Base-by-base conservation (phyloP, 768 basidiomycete species). In the Russula vinacea region DNA sequence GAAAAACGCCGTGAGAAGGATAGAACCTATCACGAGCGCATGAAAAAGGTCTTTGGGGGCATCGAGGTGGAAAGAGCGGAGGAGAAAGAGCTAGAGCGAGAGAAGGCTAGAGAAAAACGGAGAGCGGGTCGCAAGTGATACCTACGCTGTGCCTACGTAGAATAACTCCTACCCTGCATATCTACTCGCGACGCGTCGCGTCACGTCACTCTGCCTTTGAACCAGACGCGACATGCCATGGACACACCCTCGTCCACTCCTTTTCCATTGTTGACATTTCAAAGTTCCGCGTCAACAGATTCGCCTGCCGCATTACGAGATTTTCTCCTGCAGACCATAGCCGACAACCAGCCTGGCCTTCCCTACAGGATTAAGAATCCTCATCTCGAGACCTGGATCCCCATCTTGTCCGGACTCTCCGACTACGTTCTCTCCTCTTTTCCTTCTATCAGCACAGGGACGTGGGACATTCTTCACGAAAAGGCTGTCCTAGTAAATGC, bases 51-150 rank as follows among this genome's bases (percentile, higher is more conserved):
- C 26, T 90, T 82, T 74, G 85, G 81, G 2, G 84, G 85, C 0
- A 79, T 93, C 35, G 90, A 93, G 68, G 83, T 86, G 37, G 97
- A 99, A 78, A 80, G 96, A 58, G 93, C 94, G 24, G 97, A 98
- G 77, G 87, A 98, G 78, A 98, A 97, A 80, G 86, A 85, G 49
- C 86, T 89, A 88, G 89, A 94, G 71, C 83, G 90, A 74, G 88
- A 88, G 71, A 94, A 93, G 76, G 74, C 77, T 47, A 87, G 81
- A 72, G 88, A 88, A 54, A 93, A 90, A 76, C 83, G 82, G 71
- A 79, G 91, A 67, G 81, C 90, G 44, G 92, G 92, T 56, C 83
- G 86, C 70, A 90, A 87, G 75, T 91, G 78, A 74, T 62, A 54
- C 37, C 32, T 49, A 19, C 32, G 33, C 22, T 19, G 14, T 44